A percentile compares a stretch with the other conserved stretches of the same genome.
Conservation (phyloP, 2,329 filamentous ascomycete species). For the Calonectria naviculata region DNA sequence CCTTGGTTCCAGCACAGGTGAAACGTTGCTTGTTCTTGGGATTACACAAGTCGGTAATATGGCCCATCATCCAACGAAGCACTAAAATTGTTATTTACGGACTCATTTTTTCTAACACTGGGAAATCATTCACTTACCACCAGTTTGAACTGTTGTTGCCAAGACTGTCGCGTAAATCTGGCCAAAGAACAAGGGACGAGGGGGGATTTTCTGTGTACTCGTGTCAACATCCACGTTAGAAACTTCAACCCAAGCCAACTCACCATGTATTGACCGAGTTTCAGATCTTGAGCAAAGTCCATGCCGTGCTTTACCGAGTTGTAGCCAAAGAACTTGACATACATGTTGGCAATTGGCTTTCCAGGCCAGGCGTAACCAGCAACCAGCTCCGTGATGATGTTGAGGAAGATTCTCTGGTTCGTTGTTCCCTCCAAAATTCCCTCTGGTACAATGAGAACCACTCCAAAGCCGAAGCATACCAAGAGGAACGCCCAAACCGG, state of each 20-base stretch:
- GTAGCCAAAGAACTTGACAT: conserved; percentile 22
- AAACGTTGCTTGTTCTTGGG: conserved; percentile 18
- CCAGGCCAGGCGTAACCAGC: conserved; percentile 22
- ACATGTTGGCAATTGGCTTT: conserved; percentile 24
- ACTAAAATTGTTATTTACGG: not conserved
- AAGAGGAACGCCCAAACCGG: conserved; percentile 20
- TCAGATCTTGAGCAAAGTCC: conserved; percentile 23
- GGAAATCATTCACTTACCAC: conserved; percentile 2
- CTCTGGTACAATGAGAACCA: conserved; percentile 15
- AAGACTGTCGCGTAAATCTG: conserved; percentile 15
- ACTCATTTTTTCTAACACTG: not conserved
- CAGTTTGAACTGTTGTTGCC: conserved; percentile 15
- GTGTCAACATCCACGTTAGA: not conserved
- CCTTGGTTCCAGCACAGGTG: conserved; percentile 18
- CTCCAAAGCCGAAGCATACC: conserved; percentile 16
- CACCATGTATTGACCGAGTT: conserved; percentile 22
- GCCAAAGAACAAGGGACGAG: conserved; percentile 13
- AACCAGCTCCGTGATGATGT: conserved; percentile 17
- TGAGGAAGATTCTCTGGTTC: conserved; percentile 24
- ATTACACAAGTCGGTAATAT: conserved; percentile 12
- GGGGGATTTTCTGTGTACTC: conserved; percentile 10
- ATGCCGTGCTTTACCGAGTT: conserved; percentile 23
- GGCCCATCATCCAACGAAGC: conserved; percentile 21
- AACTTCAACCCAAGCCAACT: not conserved
- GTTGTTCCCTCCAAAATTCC: conserved; percentile 20